A percentile compares a stretch with the other conserved stretches of the same genome.
These are phyloP conservation scores for Rhizopogon salebrosus DNA, from an alignment of 768 basidiomycete species.

Conservation along the genomic window DNA sequence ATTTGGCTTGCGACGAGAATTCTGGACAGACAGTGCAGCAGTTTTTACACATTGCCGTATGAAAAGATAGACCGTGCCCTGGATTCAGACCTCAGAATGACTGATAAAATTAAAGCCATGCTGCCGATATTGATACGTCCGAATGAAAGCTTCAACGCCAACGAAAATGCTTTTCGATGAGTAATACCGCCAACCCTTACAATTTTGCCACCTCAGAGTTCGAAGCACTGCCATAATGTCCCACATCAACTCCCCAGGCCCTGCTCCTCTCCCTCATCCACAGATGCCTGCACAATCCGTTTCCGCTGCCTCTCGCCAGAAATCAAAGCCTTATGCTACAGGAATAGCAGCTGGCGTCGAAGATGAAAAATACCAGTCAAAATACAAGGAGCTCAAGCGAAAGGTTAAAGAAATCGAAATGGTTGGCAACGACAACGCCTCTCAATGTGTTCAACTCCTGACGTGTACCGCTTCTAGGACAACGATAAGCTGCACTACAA, in stretches of 20 bases:
- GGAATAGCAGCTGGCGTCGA: conserved; percentile 78
- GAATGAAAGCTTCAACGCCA: conserved; percentile 26
- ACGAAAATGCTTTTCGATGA: conserved; percentile 13
- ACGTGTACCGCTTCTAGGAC: conserved; percentile 45
- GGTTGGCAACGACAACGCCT: conserved; percentile 34
- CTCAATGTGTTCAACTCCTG: conserved; percentile 2
- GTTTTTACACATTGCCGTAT: not conserved
- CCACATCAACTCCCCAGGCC: conserved; percentile 52
- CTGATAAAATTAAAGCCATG: not conserved
- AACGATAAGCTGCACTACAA: conserved; percentile 86
- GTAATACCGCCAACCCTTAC: conserved; percentile 25
- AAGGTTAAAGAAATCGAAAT: conserved; percentile 85
- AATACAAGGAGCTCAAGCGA: conserved; percentile 84
- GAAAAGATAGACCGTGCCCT: not conserved
- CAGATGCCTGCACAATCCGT: conserved; percentile 29
- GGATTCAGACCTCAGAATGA: no score
- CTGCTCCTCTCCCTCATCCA: conserved; percentile 37
- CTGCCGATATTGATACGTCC: not conserved
- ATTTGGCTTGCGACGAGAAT: no score
- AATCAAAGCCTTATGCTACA: conserved; percentile 41
- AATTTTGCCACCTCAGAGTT: conserved; percentile 23
- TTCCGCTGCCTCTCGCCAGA: conserved; percentile 36
- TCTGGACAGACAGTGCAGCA: no score
- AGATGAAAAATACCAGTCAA: conserved; percentile 81
- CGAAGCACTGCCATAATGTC: conserved; percentile 56